Evolutionary conservation across 177 flowering plant species (phyloP).

Genomic region (Telopea speciosissima): DNA sequence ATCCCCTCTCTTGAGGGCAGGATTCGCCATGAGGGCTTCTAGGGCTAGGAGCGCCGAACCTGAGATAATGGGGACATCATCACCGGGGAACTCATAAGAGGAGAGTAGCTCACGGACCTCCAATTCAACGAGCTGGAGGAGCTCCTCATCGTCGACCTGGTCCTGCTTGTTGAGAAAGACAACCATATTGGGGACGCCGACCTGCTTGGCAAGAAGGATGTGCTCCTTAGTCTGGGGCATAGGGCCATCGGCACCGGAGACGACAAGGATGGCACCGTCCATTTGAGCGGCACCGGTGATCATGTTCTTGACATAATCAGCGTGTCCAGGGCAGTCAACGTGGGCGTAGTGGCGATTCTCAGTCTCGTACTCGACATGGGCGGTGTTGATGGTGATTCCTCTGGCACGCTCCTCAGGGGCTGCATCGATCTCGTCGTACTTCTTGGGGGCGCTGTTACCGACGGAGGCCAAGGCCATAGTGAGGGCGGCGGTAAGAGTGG

Average conservation of each 20-base stretch:
- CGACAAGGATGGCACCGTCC: slow-evolving; percentile 84
- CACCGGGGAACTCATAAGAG: slow-evolving; percentile 83
- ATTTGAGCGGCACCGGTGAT: slow-evolving; percentile 78
- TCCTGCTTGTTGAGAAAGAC: slow-evolving; percentile 89
- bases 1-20: slow-evolving; percentile 61
- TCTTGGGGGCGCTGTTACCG: slow-evolving; percentile 75
- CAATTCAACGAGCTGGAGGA: slow-evolving; percentile 70
- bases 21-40: slow-evolving; percentile 69
- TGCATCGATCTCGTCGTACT: slow-evolving; percentile 91
- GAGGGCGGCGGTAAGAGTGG: slow-evolving; percentile 83
- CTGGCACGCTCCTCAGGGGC: slow-evolving; percentile 88
- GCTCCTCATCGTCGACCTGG: slow-evolving; percentile 89
- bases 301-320: slow-evolving; percentile 88
- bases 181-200: slow-evolving; percentile 91
- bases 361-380: slow-evolving; percentile 91
- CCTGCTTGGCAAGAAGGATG: slow-evolving; percentile 83
- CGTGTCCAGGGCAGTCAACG: slow-evolving; percentile 91
- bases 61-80: slow-evolving; percentile 69
- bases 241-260: slow-evolving; percentile 93
- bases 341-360: slow-evolving; percentile 89
- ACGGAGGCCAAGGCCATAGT: slow-evolving; percentile 84
- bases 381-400: slow-evolving; percentile 88
- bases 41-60: slow-evolving; percentile 86
- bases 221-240: slow-evolving; percentile 99
- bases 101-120: slow-evolving; percentile 82